Conservation (phyloP, 805 yeast genomes). For the Brettanomyces naardenensis region DNA sequence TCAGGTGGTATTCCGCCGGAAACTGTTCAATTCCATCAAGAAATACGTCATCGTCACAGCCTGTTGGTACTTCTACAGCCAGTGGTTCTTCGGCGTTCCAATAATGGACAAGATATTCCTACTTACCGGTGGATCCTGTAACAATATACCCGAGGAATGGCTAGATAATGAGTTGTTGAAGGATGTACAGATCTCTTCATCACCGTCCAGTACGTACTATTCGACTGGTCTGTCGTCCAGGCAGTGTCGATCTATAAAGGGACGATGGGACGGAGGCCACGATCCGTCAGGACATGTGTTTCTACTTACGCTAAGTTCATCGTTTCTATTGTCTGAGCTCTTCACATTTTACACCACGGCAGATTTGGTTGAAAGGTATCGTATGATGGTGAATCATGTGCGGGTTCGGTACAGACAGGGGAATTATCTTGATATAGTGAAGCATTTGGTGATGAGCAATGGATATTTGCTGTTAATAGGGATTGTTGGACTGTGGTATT, state of each 20-base stretch:
- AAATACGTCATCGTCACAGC: constrained; percentile 50
- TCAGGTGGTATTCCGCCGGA: constrained; percentile 1
- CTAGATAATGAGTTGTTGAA: too few relatives aligned
- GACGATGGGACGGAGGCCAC: constrained; percentile 80
- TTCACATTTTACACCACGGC: constrained; percentile 14
- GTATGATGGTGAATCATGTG: constrained; percentile 3
- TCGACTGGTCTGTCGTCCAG: constrained; percentile 26
- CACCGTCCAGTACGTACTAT: constrained; percentile 4
- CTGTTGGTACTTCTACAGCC: constrained; percentile 86
- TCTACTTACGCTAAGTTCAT: constrained; percentile 56
- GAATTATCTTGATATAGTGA: constrained; percentile 1
- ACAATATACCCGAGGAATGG: constrained; percentile 21
- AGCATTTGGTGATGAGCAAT: constrained; percentile 10
- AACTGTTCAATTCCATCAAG: constrained; percentile 13
- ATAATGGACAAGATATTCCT: constrained; percentile 81
- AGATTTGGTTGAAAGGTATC: constrained; percentile 9
- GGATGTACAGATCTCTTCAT: too few relatives aligned
- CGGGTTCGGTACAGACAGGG: neutral
- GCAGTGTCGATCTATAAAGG: constrained; percentile 49
- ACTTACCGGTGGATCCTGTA: constrained; percentile 77
- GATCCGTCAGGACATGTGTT: constrained; percentile 96
- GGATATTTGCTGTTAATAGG: constrained; percentile 25
- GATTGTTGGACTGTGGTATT: constrained; percentile 58
- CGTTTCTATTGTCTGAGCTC: constrained; percentile 61
- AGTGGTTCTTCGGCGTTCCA: constrained; percentile 80